A percentile compares a stretch with the other conserved stretches of the same genome.
Conservation (phyloP, 768 basidiomycete genomes). For the Crepidotus variabilis region DNA sequence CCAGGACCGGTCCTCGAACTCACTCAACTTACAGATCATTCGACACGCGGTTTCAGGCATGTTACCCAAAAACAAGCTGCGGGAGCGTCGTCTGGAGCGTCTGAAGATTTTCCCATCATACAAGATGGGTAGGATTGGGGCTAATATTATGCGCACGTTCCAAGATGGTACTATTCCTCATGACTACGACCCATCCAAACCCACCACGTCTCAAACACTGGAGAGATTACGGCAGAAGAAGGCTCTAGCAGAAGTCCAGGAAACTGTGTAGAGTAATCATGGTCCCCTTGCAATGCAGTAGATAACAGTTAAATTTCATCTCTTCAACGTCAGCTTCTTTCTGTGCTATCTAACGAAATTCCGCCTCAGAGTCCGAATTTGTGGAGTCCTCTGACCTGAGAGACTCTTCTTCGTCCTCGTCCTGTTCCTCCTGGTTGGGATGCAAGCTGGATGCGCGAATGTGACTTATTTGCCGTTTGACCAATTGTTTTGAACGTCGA, state of each 20-base stretch:
- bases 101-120: conserved; percentile 84
- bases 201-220: conserved; percentile 36
- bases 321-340: not conserved
- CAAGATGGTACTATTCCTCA: conserved; percentile 71
- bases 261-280: too few species aligned
- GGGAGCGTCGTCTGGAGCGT: conserved; percentile 83
- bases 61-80: conserved; percentile 96
- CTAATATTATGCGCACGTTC: conserved; percentile 80
- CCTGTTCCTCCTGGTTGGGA: conserved; percentile 4
- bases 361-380: not conserved
- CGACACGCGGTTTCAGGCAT: conserved; percentile 95
- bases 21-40: conserved; percentile 63
- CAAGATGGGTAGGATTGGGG: conserved; percentile 72
- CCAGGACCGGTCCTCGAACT: not conserved
- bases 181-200: conserved; percentile 38
- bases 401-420: conserved; percentile 5
- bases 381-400: not conserved
- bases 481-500: too few species aligned
- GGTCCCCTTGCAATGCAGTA: too few species aligned
- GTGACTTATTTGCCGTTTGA: too few species aligned
- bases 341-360: not conserved
- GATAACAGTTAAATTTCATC: not conserved
- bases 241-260: conserved; percentile 2
- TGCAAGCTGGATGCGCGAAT: too few species aligned
- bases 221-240: conserved; percentile 26